Percentiles rank a stretch among this genome's conserved stretches.
Conservation (phyloP, 2,329 filamentous ascomycete species). For the Cadophora sp. region DNA sequence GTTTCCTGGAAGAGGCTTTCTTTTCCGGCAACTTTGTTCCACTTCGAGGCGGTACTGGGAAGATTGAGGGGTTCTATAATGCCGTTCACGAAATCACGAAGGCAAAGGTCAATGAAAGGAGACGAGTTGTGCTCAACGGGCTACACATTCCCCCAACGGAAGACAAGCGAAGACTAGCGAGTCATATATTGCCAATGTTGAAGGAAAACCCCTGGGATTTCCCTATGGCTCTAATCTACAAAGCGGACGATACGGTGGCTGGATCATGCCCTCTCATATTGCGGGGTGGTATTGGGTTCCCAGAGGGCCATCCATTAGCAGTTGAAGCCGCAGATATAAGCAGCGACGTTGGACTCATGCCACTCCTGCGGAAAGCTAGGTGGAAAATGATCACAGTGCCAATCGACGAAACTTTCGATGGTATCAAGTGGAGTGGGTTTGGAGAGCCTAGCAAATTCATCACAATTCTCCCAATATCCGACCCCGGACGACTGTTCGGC, state of each 20-base stretch:
- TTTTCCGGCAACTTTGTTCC: slow-evolving; percentile 43
- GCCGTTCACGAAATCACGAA: slow-evolving; percentile 38
- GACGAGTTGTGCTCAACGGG: slow-evolving; percentile 36
- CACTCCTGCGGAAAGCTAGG: slow-evolving; percentile 34
- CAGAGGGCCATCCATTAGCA: slow-evolving; percentile 34
- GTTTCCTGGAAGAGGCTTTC: slow-evolving; percentile 39
- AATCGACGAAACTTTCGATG: slow-evolving; percentile 37
- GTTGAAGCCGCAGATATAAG: slow-evolving; percentile 31
- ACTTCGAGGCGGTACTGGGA: slow-evolving; percentile 35
- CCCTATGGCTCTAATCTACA: slow-evolving; percentile 41
- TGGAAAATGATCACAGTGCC: slow-evolving; percentile 33
- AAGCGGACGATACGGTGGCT: slow-evolving; percentile 33
- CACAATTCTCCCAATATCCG: slow-evolving; percentile 37
- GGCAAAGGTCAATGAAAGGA: slow-evolving; percentile 36
- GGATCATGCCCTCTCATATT: slow-evolving; percentile 26
- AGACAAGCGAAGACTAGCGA: slow-evolving; percentile 26
- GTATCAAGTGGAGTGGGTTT: slow-evolving; percentile 37
- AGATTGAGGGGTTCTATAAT: slow-evolving; percentile 40
- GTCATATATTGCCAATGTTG: slow-evolving; percentile 35
- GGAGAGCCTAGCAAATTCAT: slow-evolving; percentile 36
- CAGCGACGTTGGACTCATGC: slow-evolving; percentile 34
- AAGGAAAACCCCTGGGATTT: slow-evolving; percentile 38
- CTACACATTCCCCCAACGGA: slow-evolving; percentile 30
- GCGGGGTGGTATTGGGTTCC: slow-evolving; percentile 37
- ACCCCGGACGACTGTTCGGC: slow-evolving; percentile 33